phyloP scores from a whole-genome alignment of 371 early-diverging fungal genomes.

The Mycotypha africana region DNA sequence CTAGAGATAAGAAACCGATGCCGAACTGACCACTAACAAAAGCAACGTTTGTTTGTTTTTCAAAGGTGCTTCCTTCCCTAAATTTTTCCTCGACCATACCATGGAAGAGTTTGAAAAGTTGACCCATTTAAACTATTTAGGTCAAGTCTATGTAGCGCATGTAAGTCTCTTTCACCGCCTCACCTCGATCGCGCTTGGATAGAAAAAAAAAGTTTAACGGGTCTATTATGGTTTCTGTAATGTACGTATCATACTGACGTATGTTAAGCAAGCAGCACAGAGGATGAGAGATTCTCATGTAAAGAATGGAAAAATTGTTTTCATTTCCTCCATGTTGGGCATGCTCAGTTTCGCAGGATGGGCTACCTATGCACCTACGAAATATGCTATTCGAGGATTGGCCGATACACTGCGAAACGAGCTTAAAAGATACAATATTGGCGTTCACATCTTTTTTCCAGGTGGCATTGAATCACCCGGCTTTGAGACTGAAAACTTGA shows the following conservation, averaged over 20 bases:
- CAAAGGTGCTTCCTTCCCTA: conserved; percentile 60
- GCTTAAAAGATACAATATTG: conserved; percentile 60
- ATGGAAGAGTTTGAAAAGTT: conserved; percentile 55
- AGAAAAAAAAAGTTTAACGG: background rate
- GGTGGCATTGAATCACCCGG: conserved; percentile 83
- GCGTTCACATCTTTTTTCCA: conserved; percentile 76
- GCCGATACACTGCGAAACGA: conserved; percentile 75
- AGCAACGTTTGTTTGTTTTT: too few relatives aligned
- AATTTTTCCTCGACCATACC: conserved; percentile 66
- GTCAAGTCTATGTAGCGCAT: conserved; percentile 71
- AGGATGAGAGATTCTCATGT: conserved; percentile 60
- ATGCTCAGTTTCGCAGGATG: conserved; percentile 80
- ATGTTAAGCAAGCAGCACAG: conserved; percentile 64
- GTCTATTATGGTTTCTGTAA: background rate
- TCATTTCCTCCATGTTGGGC: conserved; percentile 77
- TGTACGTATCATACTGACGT: too few relatives aligned
- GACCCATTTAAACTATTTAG: conserved; percentile 79
- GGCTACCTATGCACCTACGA: conserved; percentile 78
- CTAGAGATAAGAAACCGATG: background rate
- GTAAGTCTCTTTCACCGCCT: conserved; percentile 32
- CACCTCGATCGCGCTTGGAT: background rate
- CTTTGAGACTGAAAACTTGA: conserved; percentile 72
- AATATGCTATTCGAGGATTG: conserved; percentile 78
- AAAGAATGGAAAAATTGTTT: conserved; percentile 64
- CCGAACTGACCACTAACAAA: too few relatives aligned